Evolutionary conservation across 805 yeast species (phyloP).

Genomic region (Suhomyces vadensis): DNA sequence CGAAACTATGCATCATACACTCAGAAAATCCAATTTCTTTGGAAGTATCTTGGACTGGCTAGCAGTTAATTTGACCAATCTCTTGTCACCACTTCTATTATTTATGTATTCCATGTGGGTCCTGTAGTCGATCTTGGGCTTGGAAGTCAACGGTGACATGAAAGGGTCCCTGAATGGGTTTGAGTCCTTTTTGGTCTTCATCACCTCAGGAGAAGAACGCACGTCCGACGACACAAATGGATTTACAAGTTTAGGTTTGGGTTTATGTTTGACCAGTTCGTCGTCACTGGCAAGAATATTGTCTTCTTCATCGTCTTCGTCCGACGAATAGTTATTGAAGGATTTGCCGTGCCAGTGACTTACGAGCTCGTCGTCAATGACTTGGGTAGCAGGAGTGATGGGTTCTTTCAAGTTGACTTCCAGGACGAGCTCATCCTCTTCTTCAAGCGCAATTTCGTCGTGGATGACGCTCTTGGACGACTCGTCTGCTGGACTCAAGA

Average conservation of each 20-base stretch:
- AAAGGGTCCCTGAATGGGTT: constrained; percentile 11
- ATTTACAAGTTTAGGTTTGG: constrained; percentile 16
- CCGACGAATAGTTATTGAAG: constrained; percentile 25
- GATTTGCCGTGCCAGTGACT: constrained; percentile 42
- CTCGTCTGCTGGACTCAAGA: constrained; percentile 18
- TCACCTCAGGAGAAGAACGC: neutral
- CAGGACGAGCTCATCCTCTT: constrained; percentile 16
- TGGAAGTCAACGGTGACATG: constrained; percentile 7
- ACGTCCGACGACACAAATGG: constrained; percentile 1
- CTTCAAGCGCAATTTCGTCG: constrained; percentile 28
- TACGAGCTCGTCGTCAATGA: constrained; percentile 34
- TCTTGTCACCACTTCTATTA: constrained; percentile 38
- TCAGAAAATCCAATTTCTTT: constrained; percentile 34
- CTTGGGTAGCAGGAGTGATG: constrained; percentile 31
- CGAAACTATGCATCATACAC: neutral
- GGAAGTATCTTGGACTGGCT: constrained; percentile 40
- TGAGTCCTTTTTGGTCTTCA: neutral
- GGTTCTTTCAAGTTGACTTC: constrained; percentile 14
- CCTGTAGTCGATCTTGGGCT: constrained; percentile 14
- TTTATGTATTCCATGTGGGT: constrained; percentile 31
- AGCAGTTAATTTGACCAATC: constrained; percentile 32
- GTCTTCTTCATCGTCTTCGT: constrained; percentile 30
- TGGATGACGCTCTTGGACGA: constrained; percentile 18
- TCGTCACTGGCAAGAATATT: constrained; percentile 7
- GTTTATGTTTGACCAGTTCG: constrained; percentile 15